A percentile compares a stretch with the other conserved stretches of the same genome.
Conservation (phyloP, 179 eudicot species). For the Patellifolia procumbens region DNA sequence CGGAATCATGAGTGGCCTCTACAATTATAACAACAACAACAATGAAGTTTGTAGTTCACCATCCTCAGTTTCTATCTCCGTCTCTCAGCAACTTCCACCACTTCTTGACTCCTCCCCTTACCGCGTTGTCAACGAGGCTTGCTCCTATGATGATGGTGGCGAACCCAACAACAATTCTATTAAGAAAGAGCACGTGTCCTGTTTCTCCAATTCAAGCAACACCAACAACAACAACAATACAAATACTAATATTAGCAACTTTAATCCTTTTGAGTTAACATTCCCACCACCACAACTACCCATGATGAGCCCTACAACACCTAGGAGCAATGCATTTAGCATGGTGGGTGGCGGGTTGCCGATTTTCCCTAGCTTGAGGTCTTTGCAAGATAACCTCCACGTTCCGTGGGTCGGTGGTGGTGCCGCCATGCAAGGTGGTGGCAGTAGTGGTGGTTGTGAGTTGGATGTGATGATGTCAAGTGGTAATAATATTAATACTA, state of each 20-base stretch:
- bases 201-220: slow-evolving; percentile 72
- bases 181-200: slow-evolving; percentile 95
- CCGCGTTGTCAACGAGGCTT: slow-evolving; percentile 35
- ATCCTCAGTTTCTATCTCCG: slow-evolving; percentile 56
- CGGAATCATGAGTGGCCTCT: slow-evolving; percentile 22
- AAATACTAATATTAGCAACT: slow-evolving; percentile 27
- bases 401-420: slow-evolving; percentile 40
- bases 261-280: slow-evolving; percentile 37
- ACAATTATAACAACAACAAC: slow-evolving; percentile 14
- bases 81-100: slow-evolving; percentile 59
- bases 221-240: slow-evolving; percentile 11
- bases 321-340: slow-evolving; percentile 4
- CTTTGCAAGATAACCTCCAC: slow-evolving; percentile 72
- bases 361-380: slow-evolving; percentile 65
- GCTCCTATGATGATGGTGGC: slow-evolving; percentile 37
- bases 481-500: background rate
- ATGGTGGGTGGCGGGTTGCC: slow-evolving; percentile 24
- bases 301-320: slow-evolving; percentile 16
- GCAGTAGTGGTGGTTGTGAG: slow-evolving; percentile 27
- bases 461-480: slow-evolving; percentile 19
- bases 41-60: slow-evolving; percentile 47
- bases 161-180: slow-evolving; percentile 16
- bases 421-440: slow-evolving; percentile 24
- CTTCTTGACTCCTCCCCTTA: slow-evolving; percentile 64
- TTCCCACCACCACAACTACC: slow-evolving; percentile 26